phyloP scores from a whole-genome alignment of 2,329 filamentous ascomycete species.

The Massarina eburnea region DNA sequence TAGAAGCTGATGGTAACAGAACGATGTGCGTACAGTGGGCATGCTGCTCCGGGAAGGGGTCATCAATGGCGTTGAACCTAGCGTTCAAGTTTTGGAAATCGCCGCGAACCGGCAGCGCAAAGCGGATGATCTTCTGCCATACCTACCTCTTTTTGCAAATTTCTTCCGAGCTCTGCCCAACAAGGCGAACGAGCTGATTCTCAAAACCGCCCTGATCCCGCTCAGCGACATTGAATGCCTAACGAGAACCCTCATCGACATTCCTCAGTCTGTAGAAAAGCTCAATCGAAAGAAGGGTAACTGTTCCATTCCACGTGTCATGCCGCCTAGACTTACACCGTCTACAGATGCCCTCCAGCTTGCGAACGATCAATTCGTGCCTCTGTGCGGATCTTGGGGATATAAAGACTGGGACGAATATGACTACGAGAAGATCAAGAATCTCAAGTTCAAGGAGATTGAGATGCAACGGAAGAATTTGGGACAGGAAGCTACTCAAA shows the following conservation, averaged over 20 bases:
- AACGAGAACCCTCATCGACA: conserved; percentile 66
- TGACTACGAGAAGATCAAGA: conserved; percentile 79
- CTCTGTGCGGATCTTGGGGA: conserved; percentile 73
- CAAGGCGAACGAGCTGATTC: conserved; percentile 65
- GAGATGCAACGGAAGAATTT: conserved; percentile 70
- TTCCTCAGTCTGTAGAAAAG: conserved; percentile 46
- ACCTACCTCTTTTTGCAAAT: conserved; percentile 69
- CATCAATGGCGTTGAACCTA: conserved; percentile 66
- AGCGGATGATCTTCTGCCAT: conserved; percentile 84
- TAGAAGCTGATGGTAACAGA: conserved; percentile 47
- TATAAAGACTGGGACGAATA: conserved; percentile 79
- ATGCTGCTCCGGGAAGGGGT: conserved; percentile 77
- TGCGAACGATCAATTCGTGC: conserved; percentile 69
- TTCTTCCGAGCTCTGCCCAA: conserved; percentile 69
- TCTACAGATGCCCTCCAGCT: conserved; percentile 53
- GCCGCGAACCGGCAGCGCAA: conserved; percentile 69
- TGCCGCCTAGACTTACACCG: conserved; percentile 3
- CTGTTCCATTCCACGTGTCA: conserved; percentile 22
- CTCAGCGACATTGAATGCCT: conserved; percentile 82
- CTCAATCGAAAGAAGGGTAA: conserved; percentile 55
- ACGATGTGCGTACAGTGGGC: conserved; percentile 80
- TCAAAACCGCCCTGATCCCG: conserved; percentile 69
- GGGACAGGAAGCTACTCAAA: conserved; percentile 63
- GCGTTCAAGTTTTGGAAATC: conserved; percentile 77
- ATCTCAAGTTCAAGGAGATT: conserved; percentile 77